Conservation (phyloP, 2,329 filamentous ascomycete genomes). For the Apiospora kogelbergensis region DNA sequence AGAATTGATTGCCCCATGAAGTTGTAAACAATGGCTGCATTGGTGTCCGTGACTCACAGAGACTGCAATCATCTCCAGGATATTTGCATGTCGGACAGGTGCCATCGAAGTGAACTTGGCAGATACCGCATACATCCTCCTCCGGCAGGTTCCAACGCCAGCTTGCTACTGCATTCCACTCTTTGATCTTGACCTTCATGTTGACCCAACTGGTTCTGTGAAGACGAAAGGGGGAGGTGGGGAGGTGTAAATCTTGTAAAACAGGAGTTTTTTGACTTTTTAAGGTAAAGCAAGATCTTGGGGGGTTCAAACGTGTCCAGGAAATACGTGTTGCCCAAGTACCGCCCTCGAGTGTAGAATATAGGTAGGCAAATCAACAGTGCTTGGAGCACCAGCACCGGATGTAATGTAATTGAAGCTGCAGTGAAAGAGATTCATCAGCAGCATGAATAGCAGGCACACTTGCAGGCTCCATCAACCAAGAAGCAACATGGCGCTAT, state of each 20-base stretch:
- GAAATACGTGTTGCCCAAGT: not conserved
- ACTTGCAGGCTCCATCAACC: not conserved
- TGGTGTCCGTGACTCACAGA: constrained; percentile 61
- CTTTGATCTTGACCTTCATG: constrained; percentile 95
- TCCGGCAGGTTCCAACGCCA: constrained; percentile 98
- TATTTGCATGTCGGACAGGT: constrained; percentile 98
- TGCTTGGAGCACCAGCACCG: not conserved
- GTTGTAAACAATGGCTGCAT: not conserved
- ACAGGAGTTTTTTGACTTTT: not conserved
- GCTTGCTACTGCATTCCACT: constrained; percentile 91
- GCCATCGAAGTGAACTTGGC: constrained; percentile 95
- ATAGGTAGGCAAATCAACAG: not conserved
- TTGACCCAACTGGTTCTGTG: constrained; percentile 16
- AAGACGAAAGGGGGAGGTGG: not conserved
- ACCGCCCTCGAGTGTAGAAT: no score
- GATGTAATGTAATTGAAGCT: not conserved
- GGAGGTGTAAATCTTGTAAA: not conserved
- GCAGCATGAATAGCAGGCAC: not conserved
- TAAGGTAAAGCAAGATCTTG: not conserved
- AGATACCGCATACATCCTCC: constrained; percentile 97
- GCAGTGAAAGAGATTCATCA: not conserved
- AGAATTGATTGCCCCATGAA: not conserved
- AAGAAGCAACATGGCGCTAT: not conserved
- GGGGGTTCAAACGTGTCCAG: not conserved
- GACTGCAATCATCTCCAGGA: constrained; percentile 90